phyloP scores from a whole-genome alignment of 257 asterid species.

The Solanum lignicaule region DNA sequence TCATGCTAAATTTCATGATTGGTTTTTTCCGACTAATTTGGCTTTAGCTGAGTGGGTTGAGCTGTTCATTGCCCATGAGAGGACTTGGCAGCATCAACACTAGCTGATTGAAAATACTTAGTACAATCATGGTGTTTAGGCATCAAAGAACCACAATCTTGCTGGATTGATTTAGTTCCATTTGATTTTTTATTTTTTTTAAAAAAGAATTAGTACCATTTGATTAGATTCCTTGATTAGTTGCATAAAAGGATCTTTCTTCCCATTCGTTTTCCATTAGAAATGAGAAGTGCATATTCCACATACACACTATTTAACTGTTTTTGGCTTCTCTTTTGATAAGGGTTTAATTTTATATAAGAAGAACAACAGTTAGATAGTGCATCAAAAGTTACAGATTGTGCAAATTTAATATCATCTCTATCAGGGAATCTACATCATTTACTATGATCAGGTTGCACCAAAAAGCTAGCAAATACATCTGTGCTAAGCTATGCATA shows the following conservation, averaged over 20 bases:
- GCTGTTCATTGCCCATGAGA: background rate
- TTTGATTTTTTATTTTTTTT: background rate
- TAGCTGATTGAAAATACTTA: background rate
- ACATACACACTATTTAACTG: background rate
- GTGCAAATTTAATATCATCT: background rate
- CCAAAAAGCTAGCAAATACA: background rate
- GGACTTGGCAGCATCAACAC: background rate
- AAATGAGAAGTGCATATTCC: background rate
- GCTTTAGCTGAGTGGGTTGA: background rate
- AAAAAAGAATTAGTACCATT: background rate
- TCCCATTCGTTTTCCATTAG: background rate
- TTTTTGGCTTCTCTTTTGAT: background rate
- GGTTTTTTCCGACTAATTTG: background rate
- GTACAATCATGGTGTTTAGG: background rate
- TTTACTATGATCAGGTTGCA: background rate
- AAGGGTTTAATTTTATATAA: background rate
- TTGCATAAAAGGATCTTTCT: background rate
- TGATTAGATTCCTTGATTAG: background rate
- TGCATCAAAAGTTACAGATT: background rate
- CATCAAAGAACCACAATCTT: background rate
- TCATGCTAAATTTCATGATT: background rate
- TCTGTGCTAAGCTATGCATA: background rate
- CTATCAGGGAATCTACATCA: background rate
- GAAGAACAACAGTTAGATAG: background rate
- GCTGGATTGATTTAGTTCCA: background rate